These are phyloP conservation scores for Lachancea dasiensis DNA, from an alignment of 805 yeast species.

Conservation along the genomic window DNA sequence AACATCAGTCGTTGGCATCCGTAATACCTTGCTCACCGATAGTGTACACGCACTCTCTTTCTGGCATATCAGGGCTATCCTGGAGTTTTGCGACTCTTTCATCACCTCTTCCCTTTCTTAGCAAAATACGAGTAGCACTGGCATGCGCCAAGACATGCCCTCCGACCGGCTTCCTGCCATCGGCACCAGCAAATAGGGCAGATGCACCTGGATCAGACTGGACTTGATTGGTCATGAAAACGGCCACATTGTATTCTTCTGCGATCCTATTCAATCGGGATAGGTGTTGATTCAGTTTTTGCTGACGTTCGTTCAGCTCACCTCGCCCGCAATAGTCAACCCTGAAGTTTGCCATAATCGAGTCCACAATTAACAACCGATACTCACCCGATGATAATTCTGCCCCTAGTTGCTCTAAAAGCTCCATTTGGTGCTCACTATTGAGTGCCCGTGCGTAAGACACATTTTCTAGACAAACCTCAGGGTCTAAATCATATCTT, in stretches of 20 bases:
- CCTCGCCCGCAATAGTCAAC: conserved; percentile 79
- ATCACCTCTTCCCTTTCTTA: conserved; percentile 73
- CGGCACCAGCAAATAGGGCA: conserved; percentile 71
- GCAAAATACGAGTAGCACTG: conserved; percentile 66
- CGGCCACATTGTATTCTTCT: conserved; percentile 74
- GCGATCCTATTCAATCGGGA: conserved; percentile 53
- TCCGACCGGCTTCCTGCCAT: conserved; percentile 79
- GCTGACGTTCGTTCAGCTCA: conserved; percentile 70
- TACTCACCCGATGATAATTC: conserved; percentile 65
- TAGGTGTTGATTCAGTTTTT: conserved; percentile 56
- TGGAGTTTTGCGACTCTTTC: conserved; percentile 75
- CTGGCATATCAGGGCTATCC: conserved; percentile 81
- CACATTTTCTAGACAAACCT: conserved; percentile 61
- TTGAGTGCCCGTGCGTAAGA: conserved; percentile 72
- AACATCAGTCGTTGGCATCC: conserved; percentile 35
- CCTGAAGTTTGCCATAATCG: conserved; percentile 73
- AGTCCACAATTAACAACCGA: conserved; percentile 56
- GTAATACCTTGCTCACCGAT: conserved; percentile 65
- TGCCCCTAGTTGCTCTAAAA: conserved; percentile 59
- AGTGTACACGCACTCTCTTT: conserved; percentile 68
- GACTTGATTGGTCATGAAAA: conserved; percentile 69
- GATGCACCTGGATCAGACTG: conserved; percentile 84
- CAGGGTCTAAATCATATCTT: conserved; percentile 63
- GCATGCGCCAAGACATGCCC: conserved; percentile 81
- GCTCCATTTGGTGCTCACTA: conserved; percentile 73